Base-by-base conservation (phyloP, 495 filamentous ascomycete genomes). In the Aspergillus haitiensis region DNA sequence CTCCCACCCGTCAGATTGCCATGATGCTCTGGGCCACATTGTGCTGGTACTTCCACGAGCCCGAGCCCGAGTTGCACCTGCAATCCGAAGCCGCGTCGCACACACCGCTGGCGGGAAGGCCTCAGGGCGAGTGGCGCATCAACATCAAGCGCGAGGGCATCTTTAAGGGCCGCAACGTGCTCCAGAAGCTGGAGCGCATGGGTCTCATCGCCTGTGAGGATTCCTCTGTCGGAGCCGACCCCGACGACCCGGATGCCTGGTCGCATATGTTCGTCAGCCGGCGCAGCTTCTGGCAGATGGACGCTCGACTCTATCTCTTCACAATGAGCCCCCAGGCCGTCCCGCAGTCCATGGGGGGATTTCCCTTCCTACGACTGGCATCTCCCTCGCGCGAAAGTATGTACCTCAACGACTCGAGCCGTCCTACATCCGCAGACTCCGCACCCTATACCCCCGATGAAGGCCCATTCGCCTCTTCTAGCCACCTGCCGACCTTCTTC, bases 1-100 rank as follows among this genome's bases (percentile, higher is more conserved):
- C 91, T 48, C 91, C 89, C 0, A 92, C 91, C 0, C 78, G 92
- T 35, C 89, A 92, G 73, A 87, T 96, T 58, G 93, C 93, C 58
- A 89, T 96, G 90, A 93, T 97, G 90, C 83, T 98, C 7, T 98
- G 93, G 92, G 85, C 90, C 32, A 92, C 90, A 1, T 75, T 98
- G 35, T 95, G 88, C 73, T 98, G 95, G 95, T 98, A 98, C 75
- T 98, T 98, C 70, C 92, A 97, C 59, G 75, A 82, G 65, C 71
- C 74, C 0, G 67, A 77, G 44, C 81, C 81, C 1, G 75, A 82
- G 42, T 67, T 72, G 11, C 81, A 80, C 42, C 55, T 93, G 21
- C 78, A 76, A 11, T 90, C 82, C 9, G 78, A 81, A n/a, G 79
- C 82, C 3, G 89, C 85, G 13, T 81, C 79, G 59, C 61, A 81